Percentiles rank a stretch among this genome's conserved stretches.
Conservation (phyloP, 257 asterid species). For the Ajuga chamaepitys region DNA sequence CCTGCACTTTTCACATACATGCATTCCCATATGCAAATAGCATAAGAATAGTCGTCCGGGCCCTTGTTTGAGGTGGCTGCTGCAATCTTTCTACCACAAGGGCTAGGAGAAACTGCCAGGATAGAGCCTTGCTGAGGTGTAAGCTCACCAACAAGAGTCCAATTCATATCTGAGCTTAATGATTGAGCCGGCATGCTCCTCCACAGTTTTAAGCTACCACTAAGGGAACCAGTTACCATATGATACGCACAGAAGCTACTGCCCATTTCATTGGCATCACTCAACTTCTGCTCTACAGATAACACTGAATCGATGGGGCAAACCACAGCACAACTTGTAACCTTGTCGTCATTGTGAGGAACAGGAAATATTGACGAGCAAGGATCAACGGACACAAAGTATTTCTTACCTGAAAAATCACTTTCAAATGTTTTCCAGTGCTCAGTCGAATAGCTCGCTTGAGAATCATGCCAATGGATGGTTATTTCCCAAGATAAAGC, state of each 20-base stretch:
- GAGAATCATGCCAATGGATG: constrained; percentile 41
- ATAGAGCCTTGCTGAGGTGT: constrained; percentile 52
- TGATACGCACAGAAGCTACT: constrained; percentile 61
- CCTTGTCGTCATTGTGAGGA: constrained; percentile 41
- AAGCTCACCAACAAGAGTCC: constrained; percentile 84
- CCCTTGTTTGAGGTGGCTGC: constrained; percentile 33
- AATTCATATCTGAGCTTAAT: constrained; percentile 34
- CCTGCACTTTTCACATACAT: constrained; percentile 53
- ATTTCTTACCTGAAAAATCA: constrained; percentile 46
- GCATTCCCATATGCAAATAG: constrained; percentile 74
- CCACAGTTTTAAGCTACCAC: constrained; percentile 82
- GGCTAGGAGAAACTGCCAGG: constrained; percentile 46
- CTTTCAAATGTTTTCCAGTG: constrained; percentile 47
- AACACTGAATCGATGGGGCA: constrained; percentile 39
- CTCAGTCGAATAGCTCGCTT: constrained; percentile 27
- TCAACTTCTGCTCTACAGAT: constrained; percentile 33
- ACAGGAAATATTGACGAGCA: constrained; percentile 66
- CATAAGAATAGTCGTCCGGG: constrained; percentile 27
- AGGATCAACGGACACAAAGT: constrained; percentile 49
- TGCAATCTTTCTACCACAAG: constrained; percentile 71
- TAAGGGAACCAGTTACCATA: constrained; percentile 60
- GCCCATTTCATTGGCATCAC: constrained; percentile 28
- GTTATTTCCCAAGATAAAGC: constrained; percentile 86
- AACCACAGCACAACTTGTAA: constrained; percentile 64
- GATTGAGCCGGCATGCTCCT: constrained; percentile 53